phyloP scores from a whole-genome alignment of 2,329 filamentous ascomycete species.

The Epichloe brachyelytri region DNA sequence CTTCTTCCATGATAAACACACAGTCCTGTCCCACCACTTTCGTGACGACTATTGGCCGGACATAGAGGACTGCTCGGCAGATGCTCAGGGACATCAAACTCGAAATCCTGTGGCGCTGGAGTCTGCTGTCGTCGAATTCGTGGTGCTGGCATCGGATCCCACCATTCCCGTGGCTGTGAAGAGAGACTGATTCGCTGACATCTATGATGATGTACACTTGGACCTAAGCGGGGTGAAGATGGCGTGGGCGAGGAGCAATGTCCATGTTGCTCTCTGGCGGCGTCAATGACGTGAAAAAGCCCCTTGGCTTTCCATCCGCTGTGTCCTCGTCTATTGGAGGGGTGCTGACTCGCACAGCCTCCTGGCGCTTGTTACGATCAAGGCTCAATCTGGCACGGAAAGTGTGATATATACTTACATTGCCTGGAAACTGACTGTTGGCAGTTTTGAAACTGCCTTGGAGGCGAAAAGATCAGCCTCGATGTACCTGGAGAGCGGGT shows the following conservation, averaged over 20 bases:
- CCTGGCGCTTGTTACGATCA: conserved; percentile 18
- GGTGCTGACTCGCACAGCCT: conserved; percentile 37
- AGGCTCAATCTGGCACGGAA: not conserved
- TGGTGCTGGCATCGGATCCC: conserved; percentile 18
- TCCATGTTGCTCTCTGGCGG: conserved; percentile 12
- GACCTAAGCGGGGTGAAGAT: conserved; percentile 5
- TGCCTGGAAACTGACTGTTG: conserved; percentile 20
- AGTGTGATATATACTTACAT: conserved; percentile 13
- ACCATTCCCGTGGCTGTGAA: conserved; percentile 21
- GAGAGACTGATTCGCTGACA: conserved; percentile 12
- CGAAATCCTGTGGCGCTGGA: conserved; percentile 19
- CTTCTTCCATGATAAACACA: conserved; percentile 37
- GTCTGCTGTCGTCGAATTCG: conserved; percentile 9
- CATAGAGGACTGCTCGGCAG: conserved; percentile 38
- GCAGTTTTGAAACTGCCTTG: conserved; percentile 8
- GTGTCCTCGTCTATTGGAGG: conserved; percentile 30
- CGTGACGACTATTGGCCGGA: conserved; percentile 32
- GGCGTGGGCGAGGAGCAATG: not conserved
- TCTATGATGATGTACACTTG: conserved; percentile 9
- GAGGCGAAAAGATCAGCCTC: not conserved
- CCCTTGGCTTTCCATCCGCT: conserved; percentile 23
- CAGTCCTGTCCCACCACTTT: conserved; percentile 31
- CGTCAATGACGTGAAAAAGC: conserved; percentile 30
- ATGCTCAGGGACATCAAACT: conserved; percentile 39
- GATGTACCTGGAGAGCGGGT: no score